phyloP scores from a whole-genome alignment of 2,329 filamentous ascomycete species.

The Penicillium sp. region DNA sequence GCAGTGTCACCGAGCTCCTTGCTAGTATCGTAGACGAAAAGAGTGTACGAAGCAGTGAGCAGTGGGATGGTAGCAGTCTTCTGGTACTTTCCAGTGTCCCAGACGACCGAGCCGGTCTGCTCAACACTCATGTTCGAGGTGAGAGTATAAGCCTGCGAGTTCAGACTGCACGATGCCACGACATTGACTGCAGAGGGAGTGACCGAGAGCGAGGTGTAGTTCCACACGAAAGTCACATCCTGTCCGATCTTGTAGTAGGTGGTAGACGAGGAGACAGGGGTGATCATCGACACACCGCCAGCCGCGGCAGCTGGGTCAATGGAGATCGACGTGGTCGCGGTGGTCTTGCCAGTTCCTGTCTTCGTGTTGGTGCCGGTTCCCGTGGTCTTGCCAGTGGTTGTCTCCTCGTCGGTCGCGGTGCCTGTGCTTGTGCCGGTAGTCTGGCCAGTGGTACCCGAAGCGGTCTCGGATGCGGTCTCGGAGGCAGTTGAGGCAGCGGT shows the following conservation, averaged over 20 bases:
- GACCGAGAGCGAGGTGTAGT: constrained; percentile 64
- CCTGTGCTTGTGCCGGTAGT: constrained; percentile 11
- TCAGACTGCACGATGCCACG: constrained; percentile 61
- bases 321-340: constrained; percentile 38
- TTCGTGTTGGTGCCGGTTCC: constrained; percentile 19
- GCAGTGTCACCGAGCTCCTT: constrained; percentile 54
- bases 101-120: constrained; percentile 55
- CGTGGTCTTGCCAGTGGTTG: constrained; percentile 16
- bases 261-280: constrained; percentile 52
- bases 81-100: constrained; percentile 62
- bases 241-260: constrained; percentile 67
- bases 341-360: constrained; percentile 26
- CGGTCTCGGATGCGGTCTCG: constrained; percentile 18
- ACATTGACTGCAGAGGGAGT: constrained; percentile 63
- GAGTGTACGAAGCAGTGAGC: constrained; percentile 62
- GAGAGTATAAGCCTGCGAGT: constrained; percentile 63
- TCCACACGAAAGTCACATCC: constrained; percentile 66
- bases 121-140: constrained; percentile 58
- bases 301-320: constrained; percentile 57
- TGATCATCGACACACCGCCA: constrained; percentile 64
- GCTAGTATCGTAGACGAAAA: constrained; percentile 62
- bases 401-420: constrained; percentile 10
- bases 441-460: constrained; percentile 13
- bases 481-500: constrained; percentile 12
- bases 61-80: constrained; percentile 52